Base-by-base conservation (phyloP, 2,329 filamentous ascomycete species). In the Paraconiothyrium brasiliense region DNA sequence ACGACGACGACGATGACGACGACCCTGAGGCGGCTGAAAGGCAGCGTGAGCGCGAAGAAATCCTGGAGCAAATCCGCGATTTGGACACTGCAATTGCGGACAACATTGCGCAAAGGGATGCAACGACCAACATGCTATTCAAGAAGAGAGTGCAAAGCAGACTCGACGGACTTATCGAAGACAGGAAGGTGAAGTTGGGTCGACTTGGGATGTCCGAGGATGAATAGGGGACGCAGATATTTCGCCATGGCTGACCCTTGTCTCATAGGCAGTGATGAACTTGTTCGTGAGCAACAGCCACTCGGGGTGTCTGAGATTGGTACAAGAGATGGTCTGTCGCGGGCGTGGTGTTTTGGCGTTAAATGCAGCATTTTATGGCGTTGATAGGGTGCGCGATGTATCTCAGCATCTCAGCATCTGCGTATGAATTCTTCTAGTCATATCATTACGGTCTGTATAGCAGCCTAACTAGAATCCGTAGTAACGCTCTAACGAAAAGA, bases 171-270 rank as follows among this genome's bases (percentile, higher is more conserved):
- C 73, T 87, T 58, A 66, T 69, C 48, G 65, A 67, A 14, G 82
- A 84, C 73, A 79, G 81, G n/a, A 84, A 87, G 64, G 72, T 87
- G 65, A 80, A 84, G 61, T 72, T 86, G 54, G 87, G 87, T 78
- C 83, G 82, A 57, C 65, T 76, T 47, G 69, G 75, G 13, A 69
- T 72, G 34, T 52, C 62, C 22, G 74, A 74, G 32, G 76, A 73
- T 8, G 67, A 71, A 52, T 66, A 50, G 51, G n/a, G n/a, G 22
- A 30, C 35, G 14, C 16, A 16, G 14, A 4, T n/a, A 41, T 16
- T 22, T 16, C 49, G 6, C 34, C 5, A 20, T 20, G 22, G 9
- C 20, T 20, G 24, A 46, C n/a, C 43, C 11, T 24, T n/a, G 20
- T 5, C 43, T 46, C 22, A 9, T 24, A 46, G 20, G 43, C 7